phyloP scores from a whole-genome alignment of 139 green algal genomes.

The Chlorella sp. region DNA sequence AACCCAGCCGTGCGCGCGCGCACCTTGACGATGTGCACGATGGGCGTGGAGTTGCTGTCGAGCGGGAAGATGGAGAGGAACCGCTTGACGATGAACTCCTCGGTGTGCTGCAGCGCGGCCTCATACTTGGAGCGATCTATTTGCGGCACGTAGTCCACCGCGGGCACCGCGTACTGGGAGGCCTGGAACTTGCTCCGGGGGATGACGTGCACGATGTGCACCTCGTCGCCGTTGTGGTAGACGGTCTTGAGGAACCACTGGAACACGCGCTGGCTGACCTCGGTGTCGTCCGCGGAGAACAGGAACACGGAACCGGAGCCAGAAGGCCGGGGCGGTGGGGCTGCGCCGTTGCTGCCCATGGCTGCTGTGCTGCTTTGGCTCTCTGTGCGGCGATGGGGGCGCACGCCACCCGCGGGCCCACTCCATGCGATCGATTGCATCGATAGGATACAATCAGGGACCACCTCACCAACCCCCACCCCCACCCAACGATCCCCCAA shows the following conservation, averaged over 20 bases:
- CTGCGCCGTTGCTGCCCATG: too few relatives aligned
- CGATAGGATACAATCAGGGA: too few relatives aligned
- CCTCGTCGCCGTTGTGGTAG: conserved; percentile 24
- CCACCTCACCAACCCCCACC: too few relatives aligned
- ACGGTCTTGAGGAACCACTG: conserved; percentile 26
- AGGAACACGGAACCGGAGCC: conserved; percentile 12
- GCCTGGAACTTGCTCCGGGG: conserved; percentile 14
- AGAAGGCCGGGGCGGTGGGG: too few relatives aligned
- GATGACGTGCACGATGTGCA: conserved; percentile 12
- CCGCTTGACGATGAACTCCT: conserved; percentile 36
- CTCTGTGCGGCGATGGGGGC: too few relatives aligned
- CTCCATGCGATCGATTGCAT: too few relatives aligned
- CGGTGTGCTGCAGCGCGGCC: conserved; percentile 20
- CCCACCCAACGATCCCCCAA: too few relatives aligned
- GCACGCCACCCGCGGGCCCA: too few relatives aligned
- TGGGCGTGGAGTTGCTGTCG: conserved; percentile 25
- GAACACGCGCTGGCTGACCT: conserved; percentile 15
- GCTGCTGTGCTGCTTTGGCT: too few relatives aligned
- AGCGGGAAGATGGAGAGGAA: conserved; percentile 30
- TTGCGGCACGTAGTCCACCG: conserved; percentile 25
- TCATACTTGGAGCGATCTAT: conserved; percentile 39
- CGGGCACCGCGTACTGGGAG: conserved; percentile 17
- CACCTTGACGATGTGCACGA: conserved; percentile 45
- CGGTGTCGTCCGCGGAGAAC: conserved; percentile 24
- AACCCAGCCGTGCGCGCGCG: not conserved